Evolutionary conservation across 495 filamentous ascomycete genomes (phyloP).

Genomic region (Xylaria cubensis): DNA sequence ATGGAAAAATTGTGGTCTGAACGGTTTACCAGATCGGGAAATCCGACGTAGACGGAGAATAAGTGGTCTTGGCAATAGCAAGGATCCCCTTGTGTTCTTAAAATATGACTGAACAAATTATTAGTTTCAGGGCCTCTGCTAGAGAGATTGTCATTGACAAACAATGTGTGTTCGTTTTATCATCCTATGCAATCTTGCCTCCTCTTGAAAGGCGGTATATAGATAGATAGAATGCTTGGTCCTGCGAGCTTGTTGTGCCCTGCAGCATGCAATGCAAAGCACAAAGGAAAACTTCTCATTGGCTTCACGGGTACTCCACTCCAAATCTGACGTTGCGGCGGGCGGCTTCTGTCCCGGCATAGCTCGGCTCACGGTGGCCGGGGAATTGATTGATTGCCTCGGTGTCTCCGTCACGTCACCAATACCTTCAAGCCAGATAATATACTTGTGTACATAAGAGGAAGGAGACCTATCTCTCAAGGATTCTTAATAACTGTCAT

Average conservation of each 20-base stretch:
- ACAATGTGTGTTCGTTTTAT: not conserved
- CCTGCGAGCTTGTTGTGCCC: not conserved
- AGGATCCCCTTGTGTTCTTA: not conserved
- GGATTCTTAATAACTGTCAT: not conserved
- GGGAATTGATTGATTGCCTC: slow-evolving; percentile 2
- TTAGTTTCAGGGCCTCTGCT: not conserved
- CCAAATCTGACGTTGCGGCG: not conserved
- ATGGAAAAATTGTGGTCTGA: not conserved
- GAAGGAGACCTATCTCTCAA: slow-evolving; percentile 3
- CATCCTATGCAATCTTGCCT: not conserved
- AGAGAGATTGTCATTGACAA: not conserved
- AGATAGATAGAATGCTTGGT: not conserved
- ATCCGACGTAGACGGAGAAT: slow-evolving; percentile 13
- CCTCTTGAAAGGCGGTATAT: not conserved
- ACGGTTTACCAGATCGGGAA: slow-evolving; percentile 15
- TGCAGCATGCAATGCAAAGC: not conserved
- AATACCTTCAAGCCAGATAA: not conserved
- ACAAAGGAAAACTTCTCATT: not conserved
- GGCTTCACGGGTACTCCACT: not conserved
- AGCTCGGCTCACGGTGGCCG: slow-evolving; percentile 2
- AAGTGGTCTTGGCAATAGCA: not conserved
- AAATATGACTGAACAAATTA: slow-evolving; percentile 1
- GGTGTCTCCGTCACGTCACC: slow-evolving; percentile 5
- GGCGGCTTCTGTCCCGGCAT: slow-evolving; percentile 10
- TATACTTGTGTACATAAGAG: slow-evolving; percentile 4